Evolutionary conservation across 768 basidiomycete genomes (phyloP).

Genomic region (Mycena pura): DNA sequence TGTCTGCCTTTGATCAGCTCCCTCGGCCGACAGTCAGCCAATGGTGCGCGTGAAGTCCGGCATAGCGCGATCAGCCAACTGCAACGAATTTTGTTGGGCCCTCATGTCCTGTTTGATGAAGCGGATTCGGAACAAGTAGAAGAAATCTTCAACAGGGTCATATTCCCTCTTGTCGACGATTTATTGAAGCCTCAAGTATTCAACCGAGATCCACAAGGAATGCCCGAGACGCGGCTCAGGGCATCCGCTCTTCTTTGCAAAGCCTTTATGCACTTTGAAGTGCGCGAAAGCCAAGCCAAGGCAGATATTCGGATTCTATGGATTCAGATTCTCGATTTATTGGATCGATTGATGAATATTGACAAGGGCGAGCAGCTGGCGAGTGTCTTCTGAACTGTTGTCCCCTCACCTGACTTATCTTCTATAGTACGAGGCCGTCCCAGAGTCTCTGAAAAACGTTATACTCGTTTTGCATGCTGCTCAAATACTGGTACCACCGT

Average conservation of each 20-base stretch:
- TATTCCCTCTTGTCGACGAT: slow-evolving; percentile 93
- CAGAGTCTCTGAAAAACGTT: slow-evolving; percentile 96
- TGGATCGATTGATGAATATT: slow-evolving; percentile 88
- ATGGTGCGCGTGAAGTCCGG: slow-evolving; percentile 83
- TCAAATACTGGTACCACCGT: slow-evolving; percentile 77
- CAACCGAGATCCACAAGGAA: slow-evolving; percentile 80
- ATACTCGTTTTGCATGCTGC: slow-evolving; percentile 95
- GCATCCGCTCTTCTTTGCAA: slow-evolving; percentile 94
- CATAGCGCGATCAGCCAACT: slow-evolving; percentile 81
- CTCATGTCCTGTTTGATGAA: slow-evolving; percentile 67
- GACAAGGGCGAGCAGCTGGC: slow-evolving; percentile 90
- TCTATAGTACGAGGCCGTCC: slow-evolving; percentile 87
- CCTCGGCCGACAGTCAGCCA: slow-evolving; percentile 82
- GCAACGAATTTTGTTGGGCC: slow-evolving; percentile 84
- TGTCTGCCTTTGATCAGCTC: slow-evolving; percentile 77
- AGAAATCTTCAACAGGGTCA: slow-evolving; percentile 85
- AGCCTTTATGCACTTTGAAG: slow-evolving; percentile 92
- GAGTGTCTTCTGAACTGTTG: slow-evolving; percentile 36
- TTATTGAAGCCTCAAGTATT: slow-evolving; percentile 85
- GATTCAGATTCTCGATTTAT: slow-evolving; percentile 87
- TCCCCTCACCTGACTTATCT: not conserved
- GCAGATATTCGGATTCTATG: slow-evolving; percentile 79
- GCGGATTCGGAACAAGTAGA: slow-evolving; percentile 69
- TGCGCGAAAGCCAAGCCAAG: slow-evolving; percentile 66
- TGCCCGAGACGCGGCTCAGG: slow-evolving; percentile 89